Evolutionary conservation across 2,329 filamentous ascomycete species (phyloP).

Genomic region (Xylaria polymorpha): DNA sequence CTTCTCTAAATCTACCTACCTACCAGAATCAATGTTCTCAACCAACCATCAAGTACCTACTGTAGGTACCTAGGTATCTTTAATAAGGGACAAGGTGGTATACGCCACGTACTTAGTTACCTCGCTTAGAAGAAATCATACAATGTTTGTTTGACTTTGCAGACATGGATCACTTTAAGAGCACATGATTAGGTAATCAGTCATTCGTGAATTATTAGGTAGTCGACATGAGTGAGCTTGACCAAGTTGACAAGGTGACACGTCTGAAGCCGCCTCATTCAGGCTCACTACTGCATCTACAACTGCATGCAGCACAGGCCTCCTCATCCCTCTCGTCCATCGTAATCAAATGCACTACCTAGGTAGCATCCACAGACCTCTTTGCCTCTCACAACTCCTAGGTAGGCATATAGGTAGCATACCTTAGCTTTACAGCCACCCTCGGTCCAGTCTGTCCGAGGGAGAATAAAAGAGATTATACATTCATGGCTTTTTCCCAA

Average conservation of each 20-base stretch:
- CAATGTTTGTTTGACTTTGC: not conserved
- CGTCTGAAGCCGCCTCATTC: not conserved
- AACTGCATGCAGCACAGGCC: not conserved
- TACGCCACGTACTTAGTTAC: no score
- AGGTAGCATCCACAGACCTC: slow-evolving; percentile 31
- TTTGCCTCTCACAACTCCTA: slow-evolving; percentile 29
- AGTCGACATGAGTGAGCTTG: slow-evolving; percentile 14
- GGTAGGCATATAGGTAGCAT: slow-evolving; percentile 41
- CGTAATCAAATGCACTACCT: slow-evolving; percentile 35
- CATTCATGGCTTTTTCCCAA: slow-evolving; percentile 48
- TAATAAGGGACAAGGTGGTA: no score
- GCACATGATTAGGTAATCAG: slow-evolving; percentile 3
- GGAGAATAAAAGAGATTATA: slow-evolving; percentile 45
- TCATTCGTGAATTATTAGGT: slow-evolving; percentile 30
- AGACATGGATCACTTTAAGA: not conserved
- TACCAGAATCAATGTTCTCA: no score
- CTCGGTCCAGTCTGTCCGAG: slow-evolving; percentile 25
- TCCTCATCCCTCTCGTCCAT: slow-evolving; percentile 36
- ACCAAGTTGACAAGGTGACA: slow-evolving; percentile 7
- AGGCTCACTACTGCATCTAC: not conserved
- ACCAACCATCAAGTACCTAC: no score
- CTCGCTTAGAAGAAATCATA: not conserved
- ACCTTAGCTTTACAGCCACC: slow-evolving; percentile 38
- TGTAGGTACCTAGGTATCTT: no score
- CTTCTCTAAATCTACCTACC: no score